Evolutionary conservation across 805 yeast genomes (phyloP).

Genomic region (Lipomyces sp.): DNA sequence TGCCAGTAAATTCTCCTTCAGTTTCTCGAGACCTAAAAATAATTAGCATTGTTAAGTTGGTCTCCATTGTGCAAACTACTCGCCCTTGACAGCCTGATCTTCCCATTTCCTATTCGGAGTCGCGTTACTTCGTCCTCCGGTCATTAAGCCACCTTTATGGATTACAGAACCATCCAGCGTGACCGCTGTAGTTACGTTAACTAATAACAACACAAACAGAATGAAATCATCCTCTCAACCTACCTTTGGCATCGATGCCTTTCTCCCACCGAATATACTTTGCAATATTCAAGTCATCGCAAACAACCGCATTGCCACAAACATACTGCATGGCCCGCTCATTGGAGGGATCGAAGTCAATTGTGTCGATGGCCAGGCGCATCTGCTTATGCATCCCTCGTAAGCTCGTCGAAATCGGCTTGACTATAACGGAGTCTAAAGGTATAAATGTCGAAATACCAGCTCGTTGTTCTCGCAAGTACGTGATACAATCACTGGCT

Average conservation of each 20-base stretch:
- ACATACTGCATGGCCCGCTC: conserved; percentile 81
- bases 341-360: conserved; percentile 66
- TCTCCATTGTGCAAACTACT: neutral
- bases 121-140: conserved; percentile 76
- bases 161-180: conserved; percentile 84
- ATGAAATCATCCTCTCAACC: neutral
- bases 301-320: conserved; percentile 77
- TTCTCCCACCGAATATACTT: conserved; percentile 71
- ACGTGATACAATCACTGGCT: conserved; percentile 77
- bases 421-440: conserved; percentile 70
- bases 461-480: conserved; percentile 79
- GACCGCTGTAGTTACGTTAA: conserved; percentile 51
- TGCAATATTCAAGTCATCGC: conserved; percentile 73
- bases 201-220: neutral
- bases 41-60: neutral
- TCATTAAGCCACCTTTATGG: conserved; percentile 85
- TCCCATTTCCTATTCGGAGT: conserved; percentile 67
- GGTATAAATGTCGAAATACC: conserved; percentile 91
- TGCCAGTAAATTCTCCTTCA: conserved; percentile 57
- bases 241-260: conserved; percentile 58
- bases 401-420: conserved; percentile 57
- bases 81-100: conserved; percentile 47
- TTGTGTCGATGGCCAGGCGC: conserved; percentile 73
- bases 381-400: conserved; percentile 53
- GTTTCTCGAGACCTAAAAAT: conserved; percentile 54